Evolutionary conservation across 495 filamentous ascomycete species (phyloP), one percentile per base, ranked within the genome.

Genomic region (Cenococcum geophilum): DNA sequence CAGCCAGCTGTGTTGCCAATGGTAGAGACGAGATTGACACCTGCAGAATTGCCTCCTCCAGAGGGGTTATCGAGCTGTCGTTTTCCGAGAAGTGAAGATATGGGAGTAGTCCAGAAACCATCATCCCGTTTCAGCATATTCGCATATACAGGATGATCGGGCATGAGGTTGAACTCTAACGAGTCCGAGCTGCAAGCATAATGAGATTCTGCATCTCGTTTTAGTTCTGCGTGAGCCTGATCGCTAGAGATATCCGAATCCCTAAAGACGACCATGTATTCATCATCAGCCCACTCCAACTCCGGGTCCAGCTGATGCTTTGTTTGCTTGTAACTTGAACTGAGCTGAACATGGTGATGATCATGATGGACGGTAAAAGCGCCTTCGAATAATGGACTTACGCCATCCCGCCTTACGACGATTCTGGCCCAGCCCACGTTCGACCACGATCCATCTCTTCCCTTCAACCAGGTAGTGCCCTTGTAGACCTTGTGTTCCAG

Each of bases 251-350:
- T 84, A 71, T 98, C 95, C 35, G 90, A 93, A 72, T 98, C 92
- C 37, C 92, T 82, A 75, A 86, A 97, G 5, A 96, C 80, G 21
- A 96, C 75, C 93, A 98, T 96, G 68, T 83, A 90, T 52, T 96
- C 91, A 20, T 84, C 80, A 1, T 77, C 81, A 12, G 55, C 18
- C 37, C 51, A 27, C 51, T 84, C 80, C 14, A 89, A 71, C 23
- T 78, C 74, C n/a, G 88, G 87, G 71, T 98, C 93, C n/a, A 85
- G 76, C 0, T 72, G 72, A 61, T 89, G 84, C 67, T 82, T 83
- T 56, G 89, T 95, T 65, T 83, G 79, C 68, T 82, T 78, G 68
- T 93, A 98, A 40, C 82, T 86, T 32, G 81, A 81, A 58, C 81
- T 79, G 57, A 90, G 78, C 65, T 96, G 91, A 25, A 98, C 77